Evolutionary conservation across 192 early-diverging fungal species (phyloP).

Genomic region (Umbelopsis vinacea): DNA sequence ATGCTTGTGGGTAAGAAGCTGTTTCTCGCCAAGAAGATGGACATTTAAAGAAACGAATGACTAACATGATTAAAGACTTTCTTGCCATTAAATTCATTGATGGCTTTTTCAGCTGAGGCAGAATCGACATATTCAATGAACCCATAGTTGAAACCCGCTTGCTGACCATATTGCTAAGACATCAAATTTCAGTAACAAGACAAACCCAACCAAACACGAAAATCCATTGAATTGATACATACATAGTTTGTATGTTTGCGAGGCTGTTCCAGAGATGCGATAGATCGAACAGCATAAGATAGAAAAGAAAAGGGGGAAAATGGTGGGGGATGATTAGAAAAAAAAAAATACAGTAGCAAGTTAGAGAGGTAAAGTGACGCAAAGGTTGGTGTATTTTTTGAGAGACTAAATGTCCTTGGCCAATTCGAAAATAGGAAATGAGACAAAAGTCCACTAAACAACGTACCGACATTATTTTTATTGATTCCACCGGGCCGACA

Average conservation of each 20-base stretch:
- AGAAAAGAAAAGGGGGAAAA: conserved; percentile 15
- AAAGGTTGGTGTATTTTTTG: too few relatives aligned
- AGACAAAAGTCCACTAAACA: conserved; percentile 49
- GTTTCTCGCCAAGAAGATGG: neutral
- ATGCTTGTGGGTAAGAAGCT: neutral
- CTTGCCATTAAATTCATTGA: conserved; percentile 74
- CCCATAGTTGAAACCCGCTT: conserved; percentile 83
- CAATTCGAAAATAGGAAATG: conserved; percentile 29
- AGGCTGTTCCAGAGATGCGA: conserved; percentile 14
- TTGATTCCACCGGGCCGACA: conserved; percentile 59
- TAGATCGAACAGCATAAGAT: neutral
- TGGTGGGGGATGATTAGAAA: neutral
- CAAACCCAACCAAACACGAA: neutral
- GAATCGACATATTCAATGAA: conserved; percentile 86
- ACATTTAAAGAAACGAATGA: neutral
- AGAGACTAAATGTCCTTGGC: too few relatives aligned
- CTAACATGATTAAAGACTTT: conserved; percentile 64
- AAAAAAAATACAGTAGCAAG: too few relatives aligned
- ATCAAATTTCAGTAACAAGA: conserved; percentile 27
- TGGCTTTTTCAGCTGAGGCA: conserved; percentile 70
- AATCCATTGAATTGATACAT: conserved; percentile 1
- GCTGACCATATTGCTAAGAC: conserved; percentile 55
- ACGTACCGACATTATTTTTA: conserved; percentile 85
- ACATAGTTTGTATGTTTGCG: conserved; percentile 23
- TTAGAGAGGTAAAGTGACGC: too few relatives aligned